These are phyloP conservation scores for Hordeum marinum DNA, from an alignment of 176 grass and related monocot genomes.

Conservation along the genomic window DNA sequence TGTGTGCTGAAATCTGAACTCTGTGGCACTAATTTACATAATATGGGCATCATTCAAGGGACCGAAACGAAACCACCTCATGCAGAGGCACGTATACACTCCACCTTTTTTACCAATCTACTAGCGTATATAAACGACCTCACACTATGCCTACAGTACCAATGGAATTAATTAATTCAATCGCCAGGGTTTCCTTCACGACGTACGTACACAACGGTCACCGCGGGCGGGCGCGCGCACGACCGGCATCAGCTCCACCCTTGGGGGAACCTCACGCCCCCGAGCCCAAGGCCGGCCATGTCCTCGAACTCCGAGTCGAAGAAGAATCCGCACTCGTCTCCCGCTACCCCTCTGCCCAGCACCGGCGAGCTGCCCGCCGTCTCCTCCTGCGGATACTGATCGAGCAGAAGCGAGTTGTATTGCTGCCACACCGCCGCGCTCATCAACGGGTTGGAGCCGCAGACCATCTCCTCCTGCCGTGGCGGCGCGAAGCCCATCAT, in stretches of 20 bases:
- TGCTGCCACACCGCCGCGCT: slow-evolving; percentile 34
- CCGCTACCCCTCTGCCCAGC: slow-evolving; percentile 27
- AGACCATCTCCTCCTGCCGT: slow-evolving; percentile 14
- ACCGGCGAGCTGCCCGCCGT: slow-evolving; percentile 8
- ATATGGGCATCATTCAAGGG: neutral
- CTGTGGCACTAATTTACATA: slow-evolving; percentile 9
- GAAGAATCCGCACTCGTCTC: slow-evolving; percentile 34
- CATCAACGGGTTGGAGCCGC: slow-evolving; percentile 13
- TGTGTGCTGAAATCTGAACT: neutral
- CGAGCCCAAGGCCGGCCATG: slow-evolving; percentile 30
- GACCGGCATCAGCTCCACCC: slow-evolving; percentile 29
- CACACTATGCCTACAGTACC: slow-evolving; percentile 17
- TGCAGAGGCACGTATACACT: neutral
- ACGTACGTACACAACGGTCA: neutral
- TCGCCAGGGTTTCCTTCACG: neutral
- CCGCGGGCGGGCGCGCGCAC: neutral
- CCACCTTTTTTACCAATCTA: neutral
- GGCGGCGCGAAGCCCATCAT: neutral
- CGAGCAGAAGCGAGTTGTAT: slow-evolving; percentile 30
- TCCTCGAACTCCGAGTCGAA: slow-evolving; percentile 38
- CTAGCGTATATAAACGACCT: slow-evolving; percentile 25
- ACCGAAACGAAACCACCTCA: slow-evolving; percentile 7
- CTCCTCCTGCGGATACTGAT: slow-evolving; percentile 24
- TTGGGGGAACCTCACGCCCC: slow-evolving; percentile 40
- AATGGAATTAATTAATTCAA: slow-evolving; percentile 47